Conservation (phyloP, 106 monocot species). For the Ottelia alismoides region DNA sequence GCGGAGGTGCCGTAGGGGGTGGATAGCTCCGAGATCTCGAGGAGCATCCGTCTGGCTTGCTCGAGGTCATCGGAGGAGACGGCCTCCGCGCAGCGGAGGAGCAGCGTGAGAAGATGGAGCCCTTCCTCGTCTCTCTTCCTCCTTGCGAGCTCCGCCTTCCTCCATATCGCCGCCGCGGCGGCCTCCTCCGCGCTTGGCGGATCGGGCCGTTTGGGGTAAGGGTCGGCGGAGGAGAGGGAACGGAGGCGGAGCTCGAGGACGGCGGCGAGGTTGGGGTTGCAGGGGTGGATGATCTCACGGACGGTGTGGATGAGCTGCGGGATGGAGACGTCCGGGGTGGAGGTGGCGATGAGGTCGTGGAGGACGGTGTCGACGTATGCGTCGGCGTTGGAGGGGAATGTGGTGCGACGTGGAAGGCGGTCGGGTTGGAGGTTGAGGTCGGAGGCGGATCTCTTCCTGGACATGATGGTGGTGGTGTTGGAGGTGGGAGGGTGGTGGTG, state of each 20-base stretch:
- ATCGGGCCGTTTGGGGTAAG: no score
- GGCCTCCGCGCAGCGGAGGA: slow-evolving; percentile 88
- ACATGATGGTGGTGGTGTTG: slow-evolving; percentile 10
- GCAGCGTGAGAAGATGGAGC: slow-evolving; percentile 77
- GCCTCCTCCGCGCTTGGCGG: no score
- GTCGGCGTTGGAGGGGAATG: slow-evolving; percentile 29
- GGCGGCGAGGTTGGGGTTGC: slow-evolving; percentile 75
- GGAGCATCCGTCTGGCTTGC: slow-evolving; percentile 61
- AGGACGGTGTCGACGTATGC: slow-evolving; percentile 80
- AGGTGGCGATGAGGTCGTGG: slow-evolving; percentile 53
- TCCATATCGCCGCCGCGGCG: no score
- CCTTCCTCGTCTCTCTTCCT: slow-evolving; percentile 81
- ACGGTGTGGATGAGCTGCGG: slow-evolving; percentile 78
- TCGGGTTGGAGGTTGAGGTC: slow-evolving; percentile 50
- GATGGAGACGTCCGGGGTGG: slow-evolving; percentile 42
- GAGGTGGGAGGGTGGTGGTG: neutral
- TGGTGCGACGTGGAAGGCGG: slow-evolving; percentile 3
- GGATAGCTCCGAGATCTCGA: slow-evolving; percentile 86
- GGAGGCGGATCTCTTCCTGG: slow-evolving; percentile 52
- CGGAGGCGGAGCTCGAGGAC: slow-evolving; percentile 72
- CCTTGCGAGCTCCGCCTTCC: slow-evolving; percentile 59
- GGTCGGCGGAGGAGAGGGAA: slow-evolving; percentile 24
- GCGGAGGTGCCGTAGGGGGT: slow-evolving; percentile 92
- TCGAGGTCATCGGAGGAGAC: slow-evolving; percentile 87
- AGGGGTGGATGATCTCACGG: slow-evolving; percentile 78